Base-by-base conservation (phyloP, 2,329 filamentous ascomycete species). In the Xylaria sp. region DNA sequence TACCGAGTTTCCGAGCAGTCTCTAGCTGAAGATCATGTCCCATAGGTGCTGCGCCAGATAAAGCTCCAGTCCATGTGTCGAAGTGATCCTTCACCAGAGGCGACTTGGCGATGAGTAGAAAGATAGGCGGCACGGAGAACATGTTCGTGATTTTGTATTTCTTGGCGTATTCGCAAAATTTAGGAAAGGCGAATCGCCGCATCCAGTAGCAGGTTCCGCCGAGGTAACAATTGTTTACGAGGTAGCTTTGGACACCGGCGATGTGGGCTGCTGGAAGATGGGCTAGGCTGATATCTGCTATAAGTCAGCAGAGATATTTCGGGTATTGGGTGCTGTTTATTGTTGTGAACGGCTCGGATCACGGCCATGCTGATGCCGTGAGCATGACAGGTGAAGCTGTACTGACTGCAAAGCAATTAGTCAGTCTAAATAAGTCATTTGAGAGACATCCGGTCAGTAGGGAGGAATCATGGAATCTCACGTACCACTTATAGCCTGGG, bases 121-220 rank as follows among this genome's bases (percentile, higher is more conserved):
- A 89, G 64, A 91, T 87, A 1, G 88, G 88, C 9, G 89, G 89
- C 1, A 90, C 88, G 5, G 84, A 87, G 75, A 88, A 87, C 75
- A 90, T 85, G 60, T 77, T 80, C 0, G 86, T 89, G 69, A 89
- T 83, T 12, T 78, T 77, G 73, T 86, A 85, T 58, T 82, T 80
- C 51, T 82, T 82, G 72, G 81, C 83, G 77, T 89, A 85, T 48
- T 80, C 78, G 62, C 90, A 81, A 75, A 91, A 90, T 46, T 84
- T 79, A 1, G 77, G 75, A 67, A 89, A 88, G 68, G 88, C 83
- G 75, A 91, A 91, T 49, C 81, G 82, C 3, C 83, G 80, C 89
- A 91, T 90, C 89, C 89, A 91, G 80, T 88, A 90, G 2, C 87
- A 82, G 0, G 80, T 78, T 2, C 83, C 83, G 39, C 82, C 85